These are phyloP conservation scores for Penicillium verhagenii DNA, from an alignment of 495 filamentous ascomycete species.

Conservation along the genomic window DNA sequence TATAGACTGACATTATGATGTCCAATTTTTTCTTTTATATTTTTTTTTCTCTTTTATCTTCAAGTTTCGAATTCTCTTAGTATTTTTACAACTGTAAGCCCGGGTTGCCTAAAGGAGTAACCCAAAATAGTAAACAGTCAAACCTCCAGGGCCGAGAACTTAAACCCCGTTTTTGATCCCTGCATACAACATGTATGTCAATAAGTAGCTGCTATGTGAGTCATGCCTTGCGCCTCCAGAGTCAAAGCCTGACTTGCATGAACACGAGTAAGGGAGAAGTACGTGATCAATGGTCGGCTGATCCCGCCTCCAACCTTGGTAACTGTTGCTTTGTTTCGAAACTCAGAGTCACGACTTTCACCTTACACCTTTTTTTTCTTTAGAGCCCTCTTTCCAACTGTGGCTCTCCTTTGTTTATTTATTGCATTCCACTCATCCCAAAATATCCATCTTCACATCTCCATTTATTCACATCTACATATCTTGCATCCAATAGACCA, in stretches of 20 bases:
- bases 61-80: too few relatives aligned
- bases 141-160: too few relatives aligned
- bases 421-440: not conserved
- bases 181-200: not conserved
- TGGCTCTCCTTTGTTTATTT: not conserved
- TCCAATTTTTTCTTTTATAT: not conserved
- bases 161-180: not conserved
- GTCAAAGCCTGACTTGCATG: not conserved
- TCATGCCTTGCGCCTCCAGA: not conserved
- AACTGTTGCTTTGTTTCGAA: not conserved
- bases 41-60: not conserved
- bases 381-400: not conserved
- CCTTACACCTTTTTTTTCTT: slow-evolving; percentile 1
- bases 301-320: slow-evolving; percentile 11
- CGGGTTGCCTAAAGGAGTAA: not conserved
- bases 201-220: not conserved
- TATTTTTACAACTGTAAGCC: too few relatives aligned
- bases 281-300: slow-evolving; percentile 10
- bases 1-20: not conserved
- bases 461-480: not conserved
- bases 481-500: slow-evolving; percentile 18
- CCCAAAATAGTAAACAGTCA: not conserved
- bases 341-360: not conserved
- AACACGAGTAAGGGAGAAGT: not conserved
- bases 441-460: not conserved